Conservation (phyloP, 371 early-diverging fungal genomes). For the Phascolomyces articulosus region DNA sequence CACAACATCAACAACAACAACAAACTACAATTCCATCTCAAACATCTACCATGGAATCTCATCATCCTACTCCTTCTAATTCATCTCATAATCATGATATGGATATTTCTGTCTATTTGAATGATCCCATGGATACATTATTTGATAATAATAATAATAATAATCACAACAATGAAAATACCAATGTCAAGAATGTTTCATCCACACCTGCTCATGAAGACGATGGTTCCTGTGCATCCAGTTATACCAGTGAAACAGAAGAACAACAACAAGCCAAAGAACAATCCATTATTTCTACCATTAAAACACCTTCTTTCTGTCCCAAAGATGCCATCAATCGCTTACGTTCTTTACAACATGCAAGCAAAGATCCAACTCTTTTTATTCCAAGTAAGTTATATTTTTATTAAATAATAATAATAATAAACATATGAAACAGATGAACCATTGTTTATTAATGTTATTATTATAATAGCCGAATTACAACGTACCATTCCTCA, state of each 20-base stretch:
- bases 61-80: too few relatives aligned
- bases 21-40: too few relatives aligned
- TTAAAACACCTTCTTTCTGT: not conserved
- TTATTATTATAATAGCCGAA: slow-evolving; percentile 39
- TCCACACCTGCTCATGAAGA: not conserved
- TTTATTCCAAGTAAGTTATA: slow-evolving; percentile 33
- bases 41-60: too few relatives aligned
- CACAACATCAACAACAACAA: not conserved
- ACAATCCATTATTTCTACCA: not conserved
- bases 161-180: not conserved
- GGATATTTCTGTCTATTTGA: slow-evolving; percentile 8
- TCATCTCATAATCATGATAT: not conserved
- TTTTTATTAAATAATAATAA: too few relatives aligned
- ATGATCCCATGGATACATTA: slow-evolving; percentile 7
- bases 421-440: too few relatives aligned
- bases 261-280: not conserved
- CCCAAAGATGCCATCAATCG: slow-evolving; percentile 24
- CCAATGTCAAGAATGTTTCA: not conserved
- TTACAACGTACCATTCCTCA: slow-evolving; percentile 44
- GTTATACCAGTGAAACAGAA: not conserved
- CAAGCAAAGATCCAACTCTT: slow-evolving; percentile 7
- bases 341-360: slow-evolving; percentile 22
- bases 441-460: not conserved
- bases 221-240: not conserved
- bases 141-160: not conserved